phyloP scores from a whole-genome alignment of 257 asterid genomes.

The Solanum sitiens region DNA sequence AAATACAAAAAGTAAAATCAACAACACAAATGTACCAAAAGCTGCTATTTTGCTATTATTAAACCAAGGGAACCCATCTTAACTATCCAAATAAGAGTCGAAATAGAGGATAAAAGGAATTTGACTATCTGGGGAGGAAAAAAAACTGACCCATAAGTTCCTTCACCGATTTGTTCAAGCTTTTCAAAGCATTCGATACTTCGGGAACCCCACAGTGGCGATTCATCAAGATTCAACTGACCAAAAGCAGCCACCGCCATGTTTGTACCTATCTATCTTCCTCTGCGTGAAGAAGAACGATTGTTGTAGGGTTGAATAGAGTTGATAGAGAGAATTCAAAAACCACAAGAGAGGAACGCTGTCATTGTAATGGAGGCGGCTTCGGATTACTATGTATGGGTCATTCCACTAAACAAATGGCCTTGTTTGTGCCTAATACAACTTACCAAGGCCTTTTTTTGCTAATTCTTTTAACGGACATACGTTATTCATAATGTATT shows the following conservation, averaged over 20 bases:
- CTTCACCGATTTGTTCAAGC: constrained; percentile 96
- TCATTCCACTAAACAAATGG: background rate
- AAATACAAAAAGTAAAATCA: background rate
- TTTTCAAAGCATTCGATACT: constrained; percentile 93
- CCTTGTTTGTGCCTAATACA: background rate
- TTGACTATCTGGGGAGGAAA: background rate
- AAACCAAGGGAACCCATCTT: background rate
- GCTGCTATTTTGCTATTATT: background rate
- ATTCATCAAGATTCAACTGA: constrained; percentile 64
- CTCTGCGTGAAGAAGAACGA: background rate
- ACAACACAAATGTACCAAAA: background rate
- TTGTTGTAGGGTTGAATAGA: too few relatives aligned
- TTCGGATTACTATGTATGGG: background rate
- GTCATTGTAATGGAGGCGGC: background rate
- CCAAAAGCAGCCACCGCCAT: constrained; percentile 45
- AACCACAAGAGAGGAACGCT: too few relatives aligned
- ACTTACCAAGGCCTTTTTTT: background rate
- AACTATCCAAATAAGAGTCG: too few relatives aligned
- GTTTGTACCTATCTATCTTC: background rate
- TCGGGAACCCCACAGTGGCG: constrained; percentile 94
- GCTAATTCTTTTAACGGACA: too few relatives aligned
- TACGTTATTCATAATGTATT: too few relatives aligned
- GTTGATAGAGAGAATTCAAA: background rate
- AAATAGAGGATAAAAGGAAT: too few relatives aligned
- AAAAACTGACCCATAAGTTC: constrained; percentile 68